Base-by-base conservation (phyloP, 2,329 filamentous ascomycete genomes). In the Metarhizium rileyi region DNA sequence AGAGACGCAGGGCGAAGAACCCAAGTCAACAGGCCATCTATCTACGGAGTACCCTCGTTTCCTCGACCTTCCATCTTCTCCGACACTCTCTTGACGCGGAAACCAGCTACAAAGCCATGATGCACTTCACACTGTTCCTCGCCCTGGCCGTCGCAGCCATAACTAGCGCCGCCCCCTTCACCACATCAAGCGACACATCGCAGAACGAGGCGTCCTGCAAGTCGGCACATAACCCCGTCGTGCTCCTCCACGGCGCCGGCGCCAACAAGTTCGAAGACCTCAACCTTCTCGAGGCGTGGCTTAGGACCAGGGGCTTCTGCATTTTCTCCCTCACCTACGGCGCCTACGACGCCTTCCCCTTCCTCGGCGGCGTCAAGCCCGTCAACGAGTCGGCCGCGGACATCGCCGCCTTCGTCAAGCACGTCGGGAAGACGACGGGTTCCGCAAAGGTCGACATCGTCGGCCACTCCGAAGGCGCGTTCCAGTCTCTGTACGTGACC, bases 391-490 rank as follows among this genome's bases (percentile, higher is more conserved):
- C 57, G 0, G 54, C 56, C 10, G 22, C 42, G 4, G 28, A 55
- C 27, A 56, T 59, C 27, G 55, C 54, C 35, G 50, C 38, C 33
- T 54, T 58, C 28, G 44, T 59, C 40, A 41, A 33, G 1, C 27
- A 55, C 27, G 57, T 59, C 18, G 35, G 48, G 9, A 16, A 40
- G 16, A 49, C 47, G 41, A 59, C 57, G 3, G 53, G 52, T 6
- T 50, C 56, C n/a, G 18, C 12, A n/a, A 56, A 56, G 48, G 45
- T 59, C 16, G 57, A 59, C 43, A 28, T 59, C 6, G 50, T 58
- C 30, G 56, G 57, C 20, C 57, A 59, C 47, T 57, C 55, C 22
- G 57, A 59, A 44, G 57, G 57, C 25, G 57, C 38, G 23, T 55
- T 59, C 38, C 55, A 55, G 45, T n/a, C 52, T 12, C 47, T 59